These are phyloP conservation scores for Pisolithus sp. DNA, from an alignment of 768 basidiomycete species.

Conservation along the genomic window DNA sequence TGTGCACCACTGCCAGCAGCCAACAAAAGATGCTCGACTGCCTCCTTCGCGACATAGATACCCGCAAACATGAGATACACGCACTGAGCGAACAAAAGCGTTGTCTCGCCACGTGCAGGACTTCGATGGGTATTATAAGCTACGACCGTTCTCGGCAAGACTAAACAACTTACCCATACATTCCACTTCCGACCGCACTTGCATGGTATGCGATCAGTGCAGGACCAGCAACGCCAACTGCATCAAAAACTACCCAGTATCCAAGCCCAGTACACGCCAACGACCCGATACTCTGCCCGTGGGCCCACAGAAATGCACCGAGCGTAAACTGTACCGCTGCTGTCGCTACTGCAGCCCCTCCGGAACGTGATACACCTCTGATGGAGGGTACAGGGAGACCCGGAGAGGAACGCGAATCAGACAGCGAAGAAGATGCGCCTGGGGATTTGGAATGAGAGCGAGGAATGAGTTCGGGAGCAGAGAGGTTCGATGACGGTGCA, in stretches of 20 bases:
- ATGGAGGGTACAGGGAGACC: background rate
- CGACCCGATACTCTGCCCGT: constrained; percentile 83
- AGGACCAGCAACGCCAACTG: constrained; percentile 63
- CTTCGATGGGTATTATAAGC: constrained; percentile 27
- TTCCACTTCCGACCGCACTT: constrained; percentile 23
- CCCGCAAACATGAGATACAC: constrained; percentile 93
- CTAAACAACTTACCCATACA: constrained; percentile 59
- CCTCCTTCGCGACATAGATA: constrained; percentile 96
- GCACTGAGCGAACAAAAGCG: constrained; percentile 79
- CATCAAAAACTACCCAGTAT: constrained; percentile 95
- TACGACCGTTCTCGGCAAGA: background rate
- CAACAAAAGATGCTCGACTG: constrained; percentile 85
- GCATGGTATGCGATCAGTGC: constrained; percentile 32
- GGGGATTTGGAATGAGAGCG: constrained; percentile 22
- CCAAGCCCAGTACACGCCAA: constrained; percentile 86
- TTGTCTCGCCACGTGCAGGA: constrained; percentile 60
- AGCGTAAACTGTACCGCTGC: constrained; percentile 49
- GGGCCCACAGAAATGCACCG: constrained; percentile 79
- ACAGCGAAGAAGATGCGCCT: constrained; percentile 1
- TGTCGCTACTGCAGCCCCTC: constrained; percentile 15
- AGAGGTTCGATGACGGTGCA: background rate
- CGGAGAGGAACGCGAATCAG: constrained; percentile 7
- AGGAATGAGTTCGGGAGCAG: constrained; percentile 8
- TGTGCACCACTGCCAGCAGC: constrained; percentile 64
- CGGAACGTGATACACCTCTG: constrained; percentile 15